A percentile compares a stretch with the other conserved stretches of the same genome.
Evolutionary conservation across 2,329 filamentous ascomycete species (phyloP).

Genomic region (Monosporascus sp.): DNA sequence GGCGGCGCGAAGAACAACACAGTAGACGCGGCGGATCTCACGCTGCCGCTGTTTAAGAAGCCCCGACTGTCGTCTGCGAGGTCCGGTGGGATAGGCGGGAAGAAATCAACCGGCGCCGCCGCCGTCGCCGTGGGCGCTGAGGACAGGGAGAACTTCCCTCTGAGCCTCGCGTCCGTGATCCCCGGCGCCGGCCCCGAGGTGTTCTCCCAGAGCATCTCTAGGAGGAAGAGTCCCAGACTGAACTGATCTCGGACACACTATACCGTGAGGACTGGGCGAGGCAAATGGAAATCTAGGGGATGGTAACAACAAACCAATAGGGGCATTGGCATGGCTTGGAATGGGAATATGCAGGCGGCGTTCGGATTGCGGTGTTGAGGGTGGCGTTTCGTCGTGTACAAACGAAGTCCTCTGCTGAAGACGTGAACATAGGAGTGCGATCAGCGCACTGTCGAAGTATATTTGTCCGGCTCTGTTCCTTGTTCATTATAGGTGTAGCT

Average conservation of each 20-base stretch:
- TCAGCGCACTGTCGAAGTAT: conserved; percentile 1
- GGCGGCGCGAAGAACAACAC: conserved; percentile 8
- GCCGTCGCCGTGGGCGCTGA: conserved; percentile 25
- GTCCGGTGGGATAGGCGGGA: conserved; percentile 26
- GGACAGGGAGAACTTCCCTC: conserved; percentile 48
- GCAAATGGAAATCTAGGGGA: background rate
- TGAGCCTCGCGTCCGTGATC: conserved; percentile 16
- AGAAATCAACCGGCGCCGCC: conserved; percentile 20
- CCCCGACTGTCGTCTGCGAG: conserved; percentile 30
- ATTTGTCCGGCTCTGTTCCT: conserved; percentile 2
- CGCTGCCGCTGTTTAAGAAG: conserved; percentile 45
- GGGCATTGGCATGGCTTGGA: too few relatives aligned
- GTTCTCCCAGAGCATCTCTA: conserved; percentile 41
- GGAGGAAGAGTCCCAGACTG: conserved; percentile 52
- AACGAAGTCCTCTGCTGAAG: too few relatives aligned
- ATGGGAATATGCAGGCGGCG: too few relatives aligned
- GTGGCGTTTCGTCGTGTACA: too few relatives aligned
- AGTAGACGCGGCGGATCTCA: conserved; percentile 24
- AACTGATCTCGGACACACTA: conserved; percentile 13
- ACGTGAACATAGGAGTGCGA: too few relatives aligned
- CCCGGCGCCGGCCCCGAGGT: conserved; percentile 27
- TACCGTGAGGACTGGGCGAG: background rate
- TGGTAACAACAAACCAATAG: too few relatives aligned
- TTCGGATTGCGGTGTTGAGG: too few relatives aligned
- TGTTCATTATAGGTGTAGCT: conserved; percentile 4